These are phyloP conservation scores for Coprinopsis sp. DNA, from an alignment of 768 basidiomycete genomes.

Conservation along the genomic window DNA sequence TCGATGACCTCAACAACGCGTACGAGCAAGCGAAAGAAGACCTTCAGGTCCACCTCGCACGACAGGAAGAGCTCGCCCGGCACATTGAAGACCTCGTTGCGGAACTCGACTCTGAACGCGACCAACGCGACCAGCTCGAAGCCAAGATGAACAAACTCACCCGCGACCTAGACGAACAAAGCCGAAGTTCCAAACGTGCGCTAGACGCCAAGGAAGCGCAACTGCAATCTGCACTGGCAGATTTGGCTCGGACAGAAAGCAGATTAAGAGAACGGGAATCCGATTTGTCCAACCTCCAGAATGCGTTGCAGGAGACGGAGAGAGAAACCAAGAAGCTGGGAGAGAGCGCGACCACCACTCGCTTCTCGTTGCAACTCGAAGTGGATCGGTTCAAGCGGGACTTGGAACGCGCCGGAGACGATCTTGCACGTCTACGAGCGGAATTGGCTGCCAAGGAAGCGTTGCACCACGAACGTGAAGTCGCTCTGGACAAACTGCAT, in stretches of 20 bases:
- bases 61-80: constrained; percentile 72
- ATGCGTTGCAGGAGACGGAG: constrained; percentile 66
- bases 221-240: constrained; percentile 56
- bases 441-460: constrained; percentile 68
- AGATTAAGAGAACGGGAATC: constrained; percentile 67
- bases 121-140: constrained; percentile 50
- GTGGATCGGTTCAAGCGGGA: constrained; percentile 84
- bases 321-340: constrained; percentile 75
- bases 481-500: constrained; percentile 68
- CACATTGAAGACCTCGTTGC: constrained; percentile 70
- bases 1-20: constrained; percentile 58
- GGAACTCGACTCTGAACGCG: constrained; percentile 56
- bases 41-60: constrained; percentile 59
- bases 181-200: constrained; percentile 55
- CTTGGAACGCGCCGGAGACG: constrained; percentile 73
- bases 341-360: constrained; percentile 77
- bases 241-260: constrained; percentile 57
- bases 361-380: constrained; percentile 87
- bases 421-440: constrained; percentile 63
- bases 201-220: constrained; percentile 70
- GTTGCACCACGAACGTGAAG: constrained; percentile 63
- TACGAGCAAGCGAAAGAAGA: constrained; percentile 64
- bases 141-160: constrained; percentile 53
- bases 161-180: constrained; percentile 57
- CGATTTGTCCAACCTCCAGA: constrained; percentile 72